Base-by-base conservation (phyloP, 1,284 basidiomycete genomes). In the Anthracocystis walkeri region DNA sequence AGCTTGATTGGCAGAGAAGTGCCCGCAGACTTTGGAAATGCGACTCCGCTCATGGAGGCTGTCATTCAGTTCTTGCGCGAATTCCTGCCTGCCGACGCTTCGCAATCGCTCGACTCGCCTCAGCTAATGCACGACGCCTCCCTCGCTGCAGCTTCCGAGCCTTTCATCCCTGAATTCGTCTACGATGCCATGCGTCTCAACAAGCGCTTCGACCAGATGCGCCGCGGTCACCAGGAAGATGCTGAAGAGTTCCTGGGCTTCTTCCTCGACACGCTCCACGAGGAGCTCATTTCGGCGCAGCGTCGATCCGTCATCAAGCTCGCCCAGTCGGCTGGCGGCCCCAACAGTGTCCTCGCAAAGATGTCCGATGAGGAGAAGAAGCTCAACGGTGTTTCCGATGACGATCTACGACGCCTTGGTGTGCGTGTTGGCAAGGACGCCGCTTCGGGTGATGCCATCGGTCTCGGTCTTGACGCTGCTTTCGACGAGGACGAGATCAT, bases 181-280 rank as follows among this genome's bases (percentile, higher is more conserved):
- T 97, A 97, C 86, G 93, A 95, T 71, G 94, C 94, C n/a, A 91
- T 97, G 89, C 94, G 93, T 86, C 91, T 92, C 86, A 95, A 95
- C 88, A 94, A 93, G 87, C 89, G 93, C 60, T 98, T 98, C 82
- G 94, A 97, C 79, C 90, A 89, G 59, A 97, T 98, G 93, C 75
- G 94, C 89, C 90, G 93, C 35, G 95, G 95, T 0, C 93, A 95
- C 74, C 96, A 99, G 87, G 96, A 99, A 86, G 96, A 99, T 71
- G 96, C 96, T 0, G 95, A 99, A 86, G 96, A 99, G 86, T 99
- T 97, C 86, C 88, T 98, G n/a, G 95, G 96, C 10, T 97, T 97
- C 87, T 95, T 94, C 87, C 88, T 98, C 48, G 95, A 97, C 84
- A 94, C 94, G 0, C 87, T 99, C 3, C 95, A 97, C 85, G 96